Percentiles rank a stretch among this genome's conserved stretches.
phyloP scores from a whole-genome alignment of 1,139 yeast species.

The Protomyces arabidopsidicola region DNA sequence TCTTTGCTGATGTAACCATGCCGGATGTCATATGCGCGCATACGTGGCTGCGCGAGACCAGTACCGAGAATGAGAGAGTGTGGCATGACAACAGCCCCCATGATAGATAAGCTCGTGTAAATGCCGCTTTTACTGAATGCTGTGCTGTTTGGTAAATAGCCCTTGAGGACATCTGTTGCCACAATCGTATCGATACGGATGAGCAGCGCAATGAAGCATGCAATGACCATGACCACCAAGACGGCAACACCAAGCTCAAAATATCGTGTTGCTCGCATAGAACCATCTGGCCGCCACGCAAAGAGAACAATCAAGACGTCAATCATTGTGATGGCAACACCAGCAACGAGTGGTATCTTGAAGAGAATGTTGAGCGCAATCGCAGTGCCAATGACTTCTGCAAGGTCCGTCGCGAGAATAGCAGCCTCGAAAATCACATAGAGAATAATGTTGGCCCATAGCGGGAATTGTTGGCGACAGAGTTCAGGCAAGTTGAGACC shows the following conservation, averaged over 20 bases:
- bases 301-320: conserved; percentile 80
- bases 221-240: conserved; percentile 74
- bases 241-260: conserved; percentile 78
- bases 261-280: conserved; percentile 67
- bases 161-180: conserved; percentile 53
- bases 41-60: conserved; percentile 85
- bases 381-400: conserved; percentile 92
- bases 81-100: conserved; percentile 98
- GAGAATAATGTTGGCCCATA: conserved; percentile 55
- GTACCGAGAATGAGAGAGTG: conserved; percentile 89
- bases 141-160: conserved; percentile 65
- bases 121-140: conserved; percentile 76
- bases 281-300: conserved; percentile 86
- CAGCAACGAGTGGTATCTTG: conserved; percentile 67
- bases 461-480: conserved; percentile 70
- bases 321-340: conserved; percentile 74
- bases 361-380: conserved; percentile 79
- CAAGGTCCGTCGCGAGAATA: conserved; percentile 85
- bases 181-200: conserved; percentile 52
- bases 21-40: conserved; percentile 71
- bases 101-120: conserved; percentile 78
- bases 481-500: conserved; percentile 82
- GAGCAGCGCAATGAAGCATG: conserved; percentile 78
- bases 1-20: conserved; percentile 39
- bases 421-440: conserved; percentile 80